Evolutionary conservation across 805 yeast genomes (phyloP).

Genomic region (Wickerhamiella domercqiae): DNA sequence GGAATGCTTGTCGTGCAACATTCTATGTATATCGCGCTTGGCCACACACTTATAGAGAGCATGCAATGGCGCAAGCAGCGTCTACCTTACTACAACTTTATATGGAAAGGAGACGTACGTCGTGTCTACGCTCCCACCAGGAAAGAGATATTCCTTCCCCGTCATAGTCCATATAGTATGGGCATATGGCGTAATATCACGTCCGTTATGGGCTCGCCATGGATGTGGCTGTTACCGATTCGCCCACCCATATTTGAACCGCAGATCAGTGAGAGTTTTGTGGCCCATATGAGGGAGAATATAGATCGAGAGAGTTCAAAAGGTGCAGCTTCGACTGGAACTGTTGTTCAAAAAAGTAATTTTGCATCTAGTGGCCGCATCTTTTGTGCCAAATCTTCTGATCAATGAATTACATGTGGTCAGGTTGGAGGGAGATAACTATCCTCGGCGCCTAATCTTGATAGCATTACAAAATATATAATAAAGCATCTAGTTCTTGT

Average conservation of each 20-base stretch:
- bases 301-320: neutral
- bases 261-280: constrained; percentile 8
- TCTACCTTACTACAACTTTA: constrained; percentile 24
- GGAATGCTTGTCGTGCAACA: constrained; percentile 31
- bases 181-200: constrained; percentile 19
- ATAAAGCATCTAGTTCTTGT: neutral
- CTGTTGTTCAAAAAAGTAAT: no score
- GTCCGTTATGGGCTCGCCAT: constrained; percentile 21
- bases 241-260: constrained; percentile 8
- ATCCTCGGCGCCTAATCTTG: no score
- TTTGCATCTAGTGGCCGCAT: no score
- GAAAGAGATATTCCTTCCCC: constrained; percentile 19
- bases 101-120: constrained; percentile 25
- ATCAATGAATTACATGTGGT: no score
- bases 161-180: constrained; percentile 18
- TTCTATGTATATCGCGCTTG: constrained; percentile 27
- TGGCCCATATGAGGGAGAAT: constrained; percentile 9
- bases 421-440: no score
- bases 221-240: constrained; percentile 21
- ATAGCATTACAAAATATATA: no score
- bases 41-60: constrained; percentile 33
- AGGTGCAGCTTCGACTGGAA: neutral
- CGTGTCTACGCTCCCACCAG: constrained; percentile 32
- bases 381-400: no score
- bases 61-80: constrained; percentile 23